Evolutionary conservation across 345 rosid genomes (phyloP).

Genomic region (Arabis alpina): DNA sequence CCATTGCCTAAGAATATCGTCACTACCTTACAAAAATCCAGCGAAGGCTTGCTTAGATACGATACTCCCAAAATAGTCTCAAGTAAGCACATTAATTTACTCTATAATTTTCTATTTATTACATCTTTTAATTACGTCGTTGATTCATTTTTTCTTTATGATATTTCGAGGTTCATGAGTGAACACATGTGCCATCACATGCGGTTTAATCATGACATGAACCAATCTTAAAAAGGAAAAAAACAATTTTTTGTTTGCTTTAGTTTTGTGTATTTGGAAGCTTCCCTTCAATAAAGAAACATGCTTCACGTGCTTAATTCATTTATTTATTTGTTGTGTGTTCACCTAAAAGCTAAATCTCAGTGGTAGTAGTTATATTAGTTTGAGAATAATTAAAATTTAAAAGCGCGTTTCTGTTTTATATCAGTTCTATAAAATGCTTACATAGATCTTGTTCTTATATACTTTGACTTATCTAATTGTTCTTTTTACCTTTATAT

Average conservation of each 20-base stretch:
- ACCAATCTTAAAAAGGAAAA: not conserved
- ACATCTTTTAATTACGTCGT: not conserved
- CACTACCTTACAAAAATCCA: constrained; percentile 60
- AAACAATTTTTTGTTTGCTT: not conserved
- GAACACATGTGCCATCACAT: constrained; percentile 27
- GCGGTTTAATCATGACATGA: constrained; percentile 6
- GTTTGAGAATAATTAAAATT: not conserved
- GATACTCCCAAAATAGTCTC: constrained; percentile 85
- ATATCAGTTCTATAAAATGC: constrained; percentile 25
- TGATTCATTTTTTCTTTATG: not conserved
- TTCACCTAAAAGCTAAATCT: constrained; percentile 18
- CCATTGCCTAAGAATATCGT: constrained; percentile 68
- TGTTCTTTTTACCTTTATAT: not conserved
- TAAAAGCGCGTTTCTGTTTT: constrained; percentile 32
- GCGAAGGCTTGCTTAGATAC: constrained; percentile 83
- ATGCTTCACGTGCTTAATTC: constrained; percentile 40
- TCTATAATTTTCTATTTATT: not conserved
- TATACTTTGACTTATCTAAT: constrained; percentile 23
- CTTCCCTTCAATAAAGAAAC: constrained; percentile 8
- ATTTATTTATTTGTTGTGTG: constrained; percentile 9
- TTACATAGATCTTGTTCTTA: not conserved
- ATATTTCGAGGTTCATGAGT: not conserved
- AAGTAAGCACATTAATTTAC: constrained; percentile 55
- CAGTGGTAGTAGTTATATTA: constrained; percentile 27
- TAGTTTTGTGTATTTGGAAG: constrained; percentile 20